phyloP scores from a whole-genome alignment of 2,329 filamentous ascomycete genomes.

The Zymoseptoria brevis region DNA sequence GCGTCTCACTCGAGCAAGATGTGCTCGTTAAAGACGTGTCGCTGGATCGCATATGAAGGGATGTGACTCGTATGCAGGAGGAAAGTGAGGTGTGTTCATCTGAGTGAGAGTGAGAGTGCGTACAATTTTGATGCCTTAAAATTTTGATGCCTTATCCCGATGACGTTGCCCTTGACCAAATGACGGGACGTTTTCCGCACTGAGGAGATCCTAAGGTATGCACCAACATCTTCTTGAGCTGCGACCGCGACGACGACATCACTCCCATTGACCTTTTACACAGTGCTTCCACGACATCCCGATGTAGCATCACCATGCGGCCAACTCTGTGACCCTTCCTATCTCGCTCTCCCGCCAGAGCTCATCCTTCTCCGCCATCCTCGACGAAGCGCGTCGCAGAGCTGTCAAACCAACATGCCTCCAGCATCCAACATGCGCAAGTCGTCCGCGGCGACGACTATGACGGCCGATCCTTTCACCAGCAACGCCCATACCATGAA shows the following conservation, averaged over 20 bases:
- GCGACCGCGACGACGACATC: not conserved
- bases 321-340: not conserved
- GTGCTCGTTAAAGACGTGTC: too few relatives aligned
- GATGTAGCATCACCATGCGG: not conserved
- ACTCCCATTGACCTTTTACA: not conserved
- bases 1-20: too few relatives aligned
- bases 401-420: conserved; percentile 9
- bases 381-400: not conserved
- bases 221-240: not conserved
- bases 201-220: not conserved
- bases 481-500: conserved; percentile 1
- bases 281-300: not conserved
- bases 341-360: not conserved
- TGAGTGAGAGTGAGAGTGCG: too few relatives aligned
- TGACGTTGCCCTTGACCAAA: too few relatives aligned
- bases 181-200: too few relatives aligned
- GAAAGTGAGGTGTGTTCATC: too few relatives aligned
- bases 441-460: conserved; percentile 9
- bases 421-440: conserved; percentile 17
- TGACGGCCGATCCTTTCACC: conserved; percentile 5
- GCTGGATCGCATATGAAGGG: too few relatives aligned
- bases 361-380: not conserved
- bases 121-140: too few relatives aligned
- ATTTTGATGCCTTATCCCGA: too few relatives aligned
- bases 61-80: too few relatives aligned